phyloP scores from a whole-genome alignment of 176 grass and related monocot species.

The Aegilops tauschii region DNA sequence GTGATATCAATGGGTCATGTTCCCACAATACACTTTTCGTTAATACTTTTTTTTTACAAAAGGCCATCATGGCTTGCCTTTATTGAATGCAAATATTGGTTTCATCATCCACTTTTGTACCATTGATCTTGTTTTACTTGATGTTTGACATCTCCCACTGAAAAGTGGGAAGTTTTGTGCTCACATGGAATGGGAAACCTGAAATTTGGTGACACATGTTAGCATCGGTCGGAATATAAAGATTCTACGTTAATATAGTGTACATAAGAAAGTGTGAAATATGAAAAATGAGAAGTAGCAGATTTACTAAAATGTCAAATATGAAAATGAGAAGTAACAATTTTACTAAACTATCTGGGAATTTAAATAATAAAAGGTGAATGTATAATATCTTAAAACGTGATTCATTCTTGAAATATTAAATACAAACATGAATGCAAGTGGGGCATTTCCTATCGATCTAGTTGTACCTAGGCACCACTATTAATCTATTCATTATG shows the following conservation, averaged over 20 bases:
- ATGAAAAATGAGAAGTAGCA: neutral
- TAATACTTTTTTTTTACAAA: neutral
- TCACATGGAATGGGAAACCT: neutral
- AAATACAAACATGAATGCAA: neutral
- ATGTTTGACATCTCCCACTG: neutral
- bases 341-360: no score
- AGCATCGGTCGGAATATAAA: neutral
- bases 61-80: neutral
- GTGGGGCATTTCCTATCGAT: neutral
- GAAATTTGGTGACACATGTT: neutral
- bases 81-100: neutral
- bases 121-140: neutral
- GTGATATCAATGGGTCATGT: neutral
- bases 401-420: neutral
- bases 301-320: no score
- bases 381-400: neutral
- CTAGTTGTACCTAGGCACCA: neutral
- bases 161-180: neutral
- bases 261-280: neutral
- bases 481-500: neutral
- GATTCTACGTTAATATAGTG: neutral
- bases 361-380: neutral
- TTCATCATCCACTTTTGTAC: neutral
- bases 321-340: no score
- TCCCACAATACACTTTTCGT: neutral